Conservation (phyloP, 176 grass and related monocot genomes). For the Oryza brachyantha region DNA sequence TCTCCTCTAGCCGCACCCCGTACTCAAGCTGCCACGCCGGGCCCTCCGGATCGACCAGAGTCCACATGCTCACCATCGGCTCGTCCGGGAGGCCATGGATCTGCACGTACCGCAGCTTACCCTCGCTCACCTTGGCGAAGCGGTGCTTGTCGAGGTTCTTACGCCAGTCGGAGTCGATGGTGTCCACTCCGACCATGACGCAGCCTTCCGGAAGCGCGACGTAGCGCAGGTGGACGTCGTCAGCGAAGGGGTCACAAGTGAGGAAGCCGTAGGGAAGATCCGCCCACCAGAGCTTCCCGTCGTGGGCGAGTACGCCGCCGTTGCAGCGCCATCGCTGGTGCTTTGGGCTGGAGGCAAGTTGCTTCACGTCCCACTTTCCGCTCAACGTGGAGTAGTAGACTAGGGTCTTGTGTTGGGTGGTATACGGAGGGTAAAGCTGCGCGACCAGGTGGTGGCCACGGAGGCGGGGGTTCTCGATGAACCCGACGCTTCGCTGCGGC, state of each 20-base stretch:
- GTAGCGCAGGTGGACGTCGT: too few relatives aligned
- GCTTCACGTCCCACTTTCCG: neutral
- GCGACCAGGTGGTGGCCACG: neutral
- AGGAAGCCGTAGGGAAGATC: too few relatives aligned
- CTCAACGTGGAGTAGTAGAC: neutral
- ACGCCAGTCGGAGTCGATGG: too few relatives aligned
- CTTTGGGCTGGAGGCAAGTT: neutral
- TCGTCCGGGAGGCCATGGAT: neutral
- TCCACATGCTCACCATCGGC: neutral
- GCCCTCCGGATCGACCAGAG: neutral
- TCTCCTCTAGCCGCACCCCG: neutral
- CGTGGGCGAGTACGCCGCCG: too few relatives aligned
- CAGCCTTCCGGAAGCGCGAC: too few relatives aligned
- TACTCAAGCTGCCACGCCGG: neutral
- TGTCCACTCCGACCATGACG: too few relatives aligned
- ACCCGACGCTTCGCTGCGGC: neutral
- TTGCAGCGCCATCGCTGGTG: too few relatives aligned
- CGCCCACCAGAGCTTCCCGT: too few relatives aligned
- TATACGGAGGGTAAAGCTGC: neutral
- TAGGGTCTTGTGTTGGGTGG: neutral
- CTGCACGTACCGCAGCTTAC: conserved; percentile 1
- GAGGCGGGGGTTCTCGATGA: neutral
- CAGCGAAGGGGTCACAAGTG: too few relatives aligned
- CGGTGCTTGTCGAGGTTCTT: too few relatives aligned
- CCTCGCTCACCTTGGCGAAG: too few relatives aligned